Base-by-base conservation (phyloP, 2,329 filamentous ascomycete genomes). In the Cytospora schulzeri region DNA sequence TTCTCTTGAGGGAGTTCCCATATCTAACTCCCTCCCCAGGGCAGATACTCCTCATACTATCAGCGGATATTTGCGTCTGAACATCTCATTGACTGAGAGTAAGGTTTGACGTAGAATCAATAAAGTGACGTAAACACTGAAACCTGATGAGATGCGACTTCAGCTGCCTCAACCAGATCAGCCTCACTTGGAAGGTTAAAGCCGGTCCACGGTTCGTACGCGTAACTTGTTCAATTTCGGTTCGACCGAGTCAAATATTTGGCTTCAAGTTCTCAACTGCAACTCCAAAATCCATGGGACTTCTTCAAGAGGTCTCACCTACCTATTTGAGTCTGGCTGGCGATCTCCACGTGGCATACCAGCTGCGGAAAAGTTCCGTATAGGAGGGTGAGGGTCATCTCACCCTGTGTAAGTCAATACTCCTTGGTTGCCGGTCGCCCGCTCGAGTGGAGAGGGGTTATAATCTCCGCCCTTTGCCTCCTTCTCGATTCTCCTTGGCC, bases 131-230 rank as follows among this genome's bases (percentile, higher is more conserved):
- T 7, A 19, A 7, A 41, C 12, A 9, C 19, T n/a, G 17, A n/a
- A 19, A 41, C 17, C 2, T 15, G 38, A 41, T 6, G 14, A 48
- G 22, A 12, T 41, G 8, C 14, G 11, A 33, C 38, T 1, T 29
- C 45, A 15, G n/a, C 33, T 11, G 22, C 35, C 15, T 28, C 17
- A 7, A 33, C 22, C 29, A 26, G 12, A 3, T 53, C 61, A 58
- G 48, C 61, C 55, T 28, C 41, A 58, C 54, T 53, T 12, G 61
- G 61, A 63, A 63, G 61, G 61, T 63, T 63, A 28, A 24, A 33
- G 29, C 35, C 22, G 26, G 24, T 24, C 53, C 41, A 17, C 22
- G 26, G 24, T 24, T 57, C 41, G 24, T 50, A 55, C 59, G 51
- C 51, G 51, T 61, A 52, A 54, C n/a, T 2, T 17, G n/a, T n/a